Evolutionary conservation across 2,329 filamentous ascomycete genomes (phyloP), one percentile per base, ranked within the genome.

Genomic region (Exophiala mesophila): DNA sequence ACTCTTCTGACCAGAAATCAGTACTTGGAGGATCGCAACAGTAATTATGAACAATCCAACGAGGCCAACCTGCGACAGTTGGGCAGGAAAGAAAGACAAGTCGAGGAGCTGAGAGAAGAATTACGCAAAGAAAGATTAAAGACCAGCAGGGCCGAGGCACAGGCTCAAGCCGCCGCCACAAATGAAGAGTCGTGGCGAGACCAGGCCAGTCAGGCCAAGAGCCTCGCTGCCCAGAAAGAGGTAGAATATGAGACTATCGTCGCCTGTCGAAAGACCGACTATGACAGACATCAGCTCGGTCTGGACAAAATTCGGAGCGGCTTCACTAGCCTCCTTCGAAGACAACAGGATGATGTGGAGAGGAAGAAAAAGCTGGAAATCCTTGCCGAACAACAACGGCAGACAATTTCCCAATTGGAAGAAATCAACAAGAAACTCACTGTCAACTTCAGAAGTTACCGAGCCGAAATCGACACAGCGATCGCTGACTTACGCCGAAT

Each of bases 51-150:
- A 45, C 67, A 65, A 55, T 66, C 65, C 38, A 64, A 72, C 50
- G 70, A 73, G 44, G 64, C 67, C 20, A 69, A 68, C 46, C 58
- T 68, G 10, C 63, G 62, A 20, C 67, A 69, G n/a, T 62, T 72
- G 28, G 57, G 63, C 12, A 63, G 68, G 33, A 71, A 69, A 49
- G 70, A 73, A 46, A 60, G 67, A 29, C 71, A 70, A 48, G 65
- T 72, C 6, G 66, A 71, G 40, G 69, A 71, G 29, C 45, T 72
- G 50, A 51, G 59, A 47, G 54, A 59, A 52, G 50, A 58, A 48
- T 45, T 70, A 4, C 58, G 65, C n/a, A 57, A 51, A 18, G 69
- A 73, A 50, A 65, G 64, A 39, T 53, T 59, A 18, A 63, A 65
- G 45, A 61, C 69, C 16, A 53, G 60, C 1, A 57, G 59, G 8